Evolutionary conservation across 306 rosid genomes (phyloP).

Genomic region (Nissolia schottii): DNA sequence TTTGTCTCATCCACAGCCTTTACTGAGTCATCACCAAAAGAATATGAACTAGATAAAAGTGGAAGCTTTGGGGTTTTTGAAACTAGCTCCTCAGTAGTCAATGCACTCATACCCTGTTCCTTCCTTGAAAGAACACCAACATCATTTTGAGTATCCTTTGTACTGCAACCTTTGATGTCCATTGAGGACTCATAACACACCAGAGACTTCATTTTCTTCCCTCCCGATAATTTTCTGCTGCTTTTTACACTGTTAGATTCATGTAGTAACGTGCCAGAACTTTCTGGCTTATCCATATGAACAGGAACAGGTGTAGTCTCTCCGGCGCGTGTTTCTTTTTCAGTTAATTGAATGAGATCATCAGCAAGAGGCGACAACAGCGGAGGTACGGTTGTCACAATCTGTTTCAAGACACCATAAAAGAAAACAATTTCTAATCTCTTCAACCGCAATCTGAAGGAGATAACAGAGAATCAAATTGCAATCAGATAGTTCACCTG

Average conservation of each 20-base stretch:
- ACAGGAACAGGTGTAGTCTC: slow-evolving; percentile 40
- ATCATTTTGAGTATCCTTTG: slow-evolving; percentile 41
- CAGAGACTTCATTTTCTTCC: slow-evolving; percentile 41
- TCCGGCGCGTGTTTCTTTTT: slow-evolving; percentile 41
- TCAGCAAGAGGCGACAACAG: slow-evolving; percentile 76
- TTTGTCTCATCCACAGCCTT: slow-evolving; percentile 34
- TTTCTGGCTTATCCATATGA: slow-evolving; percentile 45
- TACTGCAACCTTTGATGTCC: slow-evolving; percentile 44
- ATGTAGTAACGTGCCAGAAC: slow-evolving; percentile 28
- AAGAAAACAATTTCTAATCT: slow-evolving; percentile 26
- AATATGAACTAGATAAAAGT: slow-evolving; percentile 56
- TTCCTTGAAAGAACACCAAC: slow-evolving; percentile 41
- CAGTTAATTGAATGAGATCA: slow-evolving; percentile 51
- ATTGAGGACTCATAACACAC: slow-evolving; percentile 45
- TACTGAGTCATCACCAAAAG: slow-evolving; percentile 33
- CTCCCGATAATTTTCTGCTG: slow-evolving; percentile 40
- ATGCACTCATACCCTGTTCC: slow-evolving; percentile 43
- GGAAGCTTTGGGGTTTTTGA: slow-evolving; percentile 77
- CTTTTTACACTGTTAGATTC: slow-evolving; percentile 44
- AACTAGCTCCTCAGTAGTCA: slow-evolving; percentile 68
- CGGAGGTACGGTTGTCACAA: slow-evolving; percentile 66
- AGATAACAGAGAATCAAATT: slow-evolving; percentile 18
- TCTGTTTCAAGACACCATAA: slow-evolving; percentile 54
- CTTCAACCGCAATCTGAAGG: slow-evolving; percentile 28
- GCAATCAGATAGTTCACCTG: slow-evolving; percentile 54